phyloP scores from a whole-genome alignment of 2,329 filamentous ascomycete species.

The Bipolaris sorokiniana region DNA sequence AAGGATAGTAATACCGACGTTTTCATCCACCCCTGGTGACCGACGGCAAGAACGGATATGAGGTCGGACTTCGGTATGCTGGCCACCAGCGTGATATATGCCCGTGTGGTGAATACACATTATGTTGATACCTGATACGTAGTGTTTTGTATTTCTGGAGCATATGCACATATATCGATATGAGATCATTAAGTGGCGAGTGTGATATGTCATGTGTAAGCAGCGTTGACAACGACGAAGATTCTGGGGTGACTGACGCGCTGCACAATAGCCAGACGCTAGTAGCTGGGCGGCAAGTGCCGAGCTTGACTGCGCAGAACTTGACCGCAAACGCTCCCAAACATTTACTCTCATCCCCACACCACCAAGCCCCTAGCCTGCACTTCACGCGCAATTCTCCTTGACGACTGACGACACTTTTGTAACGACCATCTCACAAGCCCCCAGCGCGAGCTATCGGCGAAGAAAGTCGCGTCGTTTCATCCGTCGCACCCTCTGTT shows the following conservation, averaged over 20 bases:
- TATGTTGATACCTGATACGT: neutral
- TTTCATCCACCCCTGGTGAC: neutral
- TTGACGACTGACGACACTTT: conserved; percentile 18
- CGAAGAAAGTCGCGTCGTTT: conserved; percentile 28
- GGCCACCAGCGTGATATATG: neutral
- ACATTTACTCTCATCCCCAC: conserved; percentile 16
- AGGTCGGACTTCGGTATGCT: neutral
- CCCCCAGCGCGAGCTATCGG: conserved; percentile 21
- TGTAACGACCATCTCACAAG: conserved; percentile 17
- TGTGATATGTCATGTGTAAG: neutral
- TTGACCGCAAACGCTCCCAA: conserved; percentile 19
- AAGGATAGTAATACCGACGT: too few species aligned
- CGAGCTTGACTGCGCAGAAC: conserved; percentile 21
- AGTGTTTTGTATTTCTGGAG: neutral
- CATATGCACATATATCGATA: neutral
- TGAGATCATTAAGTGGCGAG: neutral
- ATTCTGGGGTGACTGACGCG: neutral
- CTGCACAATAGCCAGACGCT: conserved; percentile 5
- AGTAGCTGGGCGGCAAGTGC: conserved; percentile 17
- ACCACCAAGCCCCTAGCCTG: conserved; percentile 13
- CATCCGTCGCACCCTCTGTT: conserved; percentile 31
- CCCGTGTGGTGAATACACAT: neutral
- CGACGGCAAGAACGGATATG: neutral
- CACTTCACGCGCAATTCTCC: conserved; percentile 13
- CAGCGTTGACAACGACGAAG: neutral